A percentile compares a stretch with the other conserved stretches of the same genome.
Conservation (phyloP, 331 rosid species). For the Telfairia occidentalis region DNA sequence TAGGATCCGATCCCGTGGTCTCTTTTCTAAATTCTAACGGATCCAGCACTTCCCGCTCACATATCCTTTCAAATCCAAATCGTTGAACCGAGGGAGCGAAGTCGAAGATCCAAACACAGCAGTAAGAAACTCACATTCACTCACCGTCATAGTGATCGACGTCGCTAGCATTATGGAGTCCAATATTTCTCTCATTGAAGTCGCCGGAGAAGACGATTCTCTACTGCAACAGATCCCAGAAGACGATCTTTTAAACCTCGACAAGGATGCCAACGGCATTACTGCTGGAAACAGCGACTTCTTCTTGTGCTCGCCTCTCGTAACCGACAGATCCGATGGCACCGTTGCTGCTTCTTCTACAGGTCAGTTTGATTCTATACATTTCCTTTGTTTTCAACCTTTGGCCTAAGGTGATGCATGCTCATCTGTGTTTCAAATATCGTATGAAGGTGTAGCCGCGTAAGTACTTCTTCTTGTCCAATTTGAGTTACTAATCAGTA, state of each 20-base stretch:
- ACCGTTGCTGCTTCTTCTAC: conserved; percentile 5
- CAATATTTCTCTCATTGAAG: conserved; percentile 57
- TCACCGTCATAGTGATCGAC: not conserved
- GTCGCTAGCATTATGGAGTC: conserved; percentile 33
- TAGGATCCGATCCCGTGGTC: not conserved
- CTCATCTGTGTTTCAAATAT: not conserved
- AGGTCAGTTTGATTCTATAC: conserved; percentile 33
- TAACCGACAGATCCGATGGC: conserved; percentile 30
- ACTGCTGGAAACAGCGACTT: conserved; percentile 8
- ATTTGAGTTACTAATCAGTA: not conserved
- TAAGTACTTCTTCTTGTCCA: not conserved
- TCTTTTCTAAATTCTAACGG: not conserved
- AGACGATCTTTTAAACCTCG: conserved; percentile 5
- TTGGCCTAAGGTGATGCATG: not conserved
- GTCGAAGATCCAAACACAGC: not conserved
- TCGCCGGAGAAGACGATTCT: conserved; percentile 66
- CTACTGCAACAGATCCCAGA: conserved; percentile 28
- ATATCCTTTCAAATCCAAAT: conserved; percentile 14
- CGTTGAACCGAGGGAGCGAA: not conserved
- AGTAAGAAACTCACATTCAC: not conserved
- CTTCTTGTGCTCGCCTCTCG: conserved; percentile 73
- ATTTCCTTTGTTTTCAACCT: not conserved
- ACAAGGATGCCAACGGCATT: not conserved
- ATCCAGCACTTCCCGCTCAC: conserved; percentile 13
- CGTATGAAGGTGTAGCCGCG: not conserved